These are phyloP conservation scores for Coix lacrymajobi DNA, from an alignment of 176 grass and related monocot genomes.

Conservation along the genomic window DNA sequence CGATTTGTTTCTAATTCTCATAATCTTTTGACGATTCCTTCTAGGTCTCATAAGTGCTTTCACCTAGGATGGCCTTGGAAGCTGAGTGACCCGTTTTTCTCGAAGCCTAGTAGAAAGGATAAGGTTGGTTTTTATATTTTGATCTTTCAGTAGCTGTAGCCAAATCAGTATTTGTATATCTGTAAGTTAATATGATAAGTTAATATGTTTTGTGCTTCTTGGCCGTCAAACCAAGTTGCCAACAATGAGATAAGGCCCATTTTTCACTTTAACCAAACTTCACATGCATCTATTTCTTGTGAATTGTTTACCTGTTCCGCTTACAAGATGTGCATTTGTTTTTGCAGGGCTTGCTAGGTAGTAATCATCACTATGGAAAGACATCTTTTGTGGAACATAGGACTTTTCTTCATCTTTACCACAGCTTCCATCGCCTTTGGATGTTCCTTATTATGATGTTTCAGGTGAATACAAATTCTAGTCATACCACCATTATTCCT, in stretches of 20 bases:
- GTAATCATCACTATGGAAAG: slow-evolving; percentile 86
- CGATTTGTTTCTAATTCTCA: slow-evolving; percentile 4
- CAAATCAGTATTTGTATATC: not conserved
- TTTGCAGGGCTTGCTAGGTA: slow-evolving; percentile 46
- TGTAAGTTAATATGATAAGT: not conserved
- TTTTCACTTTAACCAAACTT: not conserved
- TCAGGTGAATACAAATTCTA: slow-evolving; percentile 42
- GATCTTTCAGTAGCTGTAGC: not conserved
- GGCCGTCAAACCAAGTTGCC: not conserved
- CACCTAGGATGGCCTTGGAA: slow-evolving; percentile 76
- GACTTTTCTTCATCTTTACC: slow-evolving; percentile 95
- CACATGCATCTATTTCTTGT: not conserved
- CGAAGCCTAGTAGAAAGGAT: slow-evolving; percentile 48
- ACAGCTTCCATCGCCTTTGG: slow-evolving; percentile 98
- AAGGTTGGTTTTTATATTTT: slow-evolving; percentile 38
- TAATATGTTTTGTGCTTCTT: slow-evolving; percentile 5
- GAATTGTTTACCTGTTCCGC: not conserved
- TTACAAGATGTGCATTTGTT: not conserved
- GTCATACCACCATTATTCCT: not conserved
- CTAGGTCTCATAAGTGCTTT: slow-evolving; percentile 76
- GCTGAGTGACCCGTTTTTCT: slow-evolving; percentile 64
- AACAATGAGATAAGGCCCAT: not conserved
- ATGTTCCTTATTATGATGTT: slow-evolving; percentile 98
- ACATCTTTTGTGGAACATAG: slow-evolving; percentile 97
- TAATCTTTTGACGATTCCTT: slow-evolving; percentile 21